These are phyloP conservation scores for Debaryomycetaceae sp. DNA, from an alignment of 1,139 yeast genomes.

Conservation along the genomic window DNA sequence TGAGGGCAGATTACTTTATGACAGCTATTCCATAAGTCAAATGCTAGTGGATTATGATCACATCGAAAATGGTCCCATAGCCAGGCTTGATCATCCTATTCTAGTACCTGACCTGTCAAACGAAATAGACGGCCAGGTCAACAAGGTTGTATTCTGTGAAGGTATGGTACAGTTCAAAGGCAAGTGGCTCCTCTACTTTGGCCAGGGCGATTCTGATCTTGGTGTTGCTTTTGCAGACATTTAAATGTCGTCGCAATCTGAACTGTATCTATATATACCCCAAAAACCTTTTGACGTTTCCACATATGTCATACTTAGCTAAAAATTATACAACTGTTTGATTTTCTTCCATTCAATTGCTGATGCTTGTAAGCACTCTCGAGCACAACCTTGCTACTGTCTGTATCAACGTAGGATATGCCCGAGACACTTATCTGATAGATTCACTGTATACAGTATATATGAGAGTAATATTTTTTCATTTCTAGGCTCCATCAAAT, in stretches of 20 bases:
- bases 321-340: too few relatives aligned
- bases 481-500: not conserved
- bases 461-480: not conserved
- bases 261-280: not conserved
- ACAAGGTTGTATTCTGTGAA: slow-evolving; percentile 44
- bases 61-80: slow-evolving; percentile 33
- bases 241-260: not conserved
- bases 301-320: too few relatives aligned
- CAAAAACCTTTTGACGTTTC: too few relatives aligned
- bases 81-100: slow-evolving; percentile 36
- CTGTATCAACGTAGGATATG: too few relatives aligned
- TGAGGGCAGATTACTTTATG: slow-evolving; percentile 24
- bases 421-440: too few relatives aligned
- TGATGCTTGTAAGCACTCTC: too few relatives aligned
- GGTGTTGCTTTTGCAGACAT: slow-evolving; percentile 40
- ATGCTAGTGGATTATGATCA: slow-evolving; percentile 44
- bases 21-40: slow-evolving; percentile 37
- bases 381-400: too few relatives aligned
- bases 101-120: slow-evolving; percentile 35
- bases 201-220: slow-evolving; percentile 44
- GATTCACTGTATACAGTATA: not conserved
- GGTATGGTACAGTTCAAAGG: slow-evolving; percentile 44
- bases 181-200: slow-evolving; percentile 41
- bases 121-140: slow-evolving; percentile 41
- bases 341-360: too few relatives aligned